phyloP scores from a whole-genome alignment of 352 stramenopile genomes.

The Blastocystis sp. region DNA sequence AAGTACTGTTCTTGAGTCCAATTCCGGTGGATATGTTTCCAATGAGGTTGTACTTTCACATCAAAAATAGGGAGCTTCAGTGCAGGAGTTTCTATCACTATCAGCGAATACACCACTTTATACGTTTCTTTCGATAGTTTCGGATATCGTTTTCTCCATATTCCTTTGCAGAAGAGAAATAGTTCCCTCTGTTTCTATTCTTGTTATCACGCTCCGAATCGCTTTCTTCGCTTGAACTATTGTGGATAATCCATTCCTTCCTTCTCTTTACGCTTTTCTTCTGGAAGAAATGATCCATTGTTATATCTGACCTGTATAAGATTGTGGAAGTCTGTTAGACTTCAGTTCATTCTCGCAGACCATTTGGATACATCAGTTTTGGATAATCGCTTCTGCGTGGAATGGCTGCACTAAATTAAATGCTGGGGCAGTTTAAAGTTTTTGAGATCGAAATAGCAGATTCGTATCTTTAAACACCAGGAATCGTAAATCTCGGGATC shows the following conservation, averaged over 20 bases:
- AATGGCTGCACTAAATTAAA: no score
- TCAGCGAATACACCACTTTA: neutral
- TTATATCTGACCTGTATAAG: neutral
- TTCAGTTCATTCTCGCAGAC: no score
- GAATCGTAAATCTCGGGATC: neutral
- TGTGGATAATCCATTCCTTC: neutral
- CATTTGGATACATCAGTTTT: no score
- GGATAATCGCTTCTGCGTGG: no score
- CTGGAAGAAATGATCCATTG: slow-evolving; percentile 21
- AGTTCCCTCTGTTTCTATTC: neutral
- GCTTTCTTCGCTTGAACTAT: neutral
- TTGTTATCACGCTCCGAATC: neutral
- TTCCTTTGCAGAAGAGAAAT: neutral
- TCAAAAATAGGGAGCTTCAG: neutral
- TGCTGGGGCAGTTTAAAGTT: no score
- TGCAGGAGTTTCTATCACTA: neutral
- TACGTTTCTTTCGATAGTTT: neutral
- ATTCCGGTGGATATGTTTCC: neutral
- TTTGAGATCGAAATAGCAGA: no score
- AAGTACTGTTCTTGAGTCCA: neutral
- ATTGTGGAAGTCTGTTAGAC: no score
- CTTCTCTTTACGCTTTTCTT: slow-evolving; percentile 19
- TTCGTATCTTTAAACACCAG: neutral
- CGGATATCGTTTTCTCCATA: neutral
- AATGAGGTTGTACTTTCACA: neutral